Evolutionary conservation across 352 stramenopile species (phyloP), one percentile per base, ranked within the genome.

Genomic region (Pythium brassicae): DNA sequence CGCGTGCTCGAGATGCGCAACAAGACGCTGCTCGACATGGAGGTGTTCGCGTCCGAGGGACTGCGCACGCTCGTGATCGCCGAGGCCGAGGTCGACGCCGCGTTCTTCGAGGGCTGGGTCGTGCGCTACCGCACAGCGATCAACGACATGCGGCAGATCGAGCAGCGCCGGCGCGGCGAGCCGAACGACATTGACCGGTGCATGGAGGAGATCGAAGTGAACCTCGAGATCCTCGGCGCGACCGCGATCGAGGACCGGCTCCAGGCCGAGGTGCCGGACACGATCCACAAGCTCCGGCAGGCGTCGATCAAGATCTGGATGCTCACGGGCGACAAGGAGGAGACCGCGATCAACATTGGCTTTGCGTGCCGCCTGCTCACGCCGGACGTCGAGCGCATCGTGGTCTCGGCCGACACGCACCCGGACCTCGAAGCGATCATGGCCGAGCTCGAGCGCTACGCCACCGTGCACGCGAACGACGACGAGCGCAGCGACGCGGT

Each of bases 321-420:
- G 74, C 82, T 98, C 22, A 98, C 94, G 5, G 93, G 93, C 8
- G 94, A 98, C 65, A 98, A 98, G 67, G 72, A 96, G 59, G 94
- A 98, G 64, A 98, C 94, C 4, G 94, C 94, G 14, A 97, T 98
- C 62, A 98, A 98, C 66, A 98, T 98, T 65, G 94, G 85, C n/a
- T 97, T 96, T 67, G 87, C 90, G 8, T 97, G 87, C 53, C 83
- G 89, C 14, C 50, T 98, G 19, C 55, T 98, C 20, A 96, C 89
- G 10, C 74, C 88, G 2, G 94, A 97, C 53, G 98, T 99, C 72
- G 87, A 97, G 55, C 78, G 82, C 3, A 61, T 94, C 19, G 75
- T 94, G 14, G 90, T 96, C 47, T 87, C 82, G 1, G 82, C 78
- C 0, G 84, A 92, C 53, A 83, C 84, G 11, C 83, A 94, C 37